phyloP scores from a whole-genome alignment of 768 basidiomycete species.

The Suillus brevipes region DNA sequence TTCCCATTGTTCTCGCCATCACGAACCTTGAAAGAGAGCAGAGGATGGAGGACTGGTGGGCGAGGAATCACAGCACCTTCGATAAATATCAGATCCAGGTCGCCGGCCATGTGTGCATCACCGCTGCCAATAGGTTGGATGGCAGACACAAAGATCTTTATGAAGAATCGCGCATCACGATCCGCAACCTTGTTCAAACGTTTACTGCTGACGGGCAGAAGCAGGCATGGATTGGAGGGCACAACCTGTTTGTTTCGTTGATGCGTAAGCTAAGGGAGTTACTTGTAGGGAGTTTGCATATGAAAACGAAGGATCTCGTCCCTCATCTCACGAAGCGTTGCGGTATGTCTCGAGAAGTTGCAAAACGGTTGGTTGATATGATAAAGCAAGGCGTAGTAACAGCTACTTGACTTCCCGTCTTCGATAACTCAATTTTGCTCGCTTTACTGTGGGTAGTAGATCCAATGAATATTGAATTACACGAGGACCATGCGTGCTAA shows the following conservation, averaged over 20 bases:
- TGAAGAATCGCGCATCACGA: slow-evolving; percentile 29
- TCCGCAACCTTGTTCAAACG: slow-evolving; percentile 24
- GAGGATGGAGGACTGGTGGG: slow-evolving; percentile 38
- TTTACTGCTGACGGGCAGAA: no score
- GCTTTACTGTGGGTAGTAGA: neutral
- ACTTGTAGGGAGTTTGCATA: slow-evolving; percentile 9
- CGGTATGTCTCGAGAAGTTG: slow-evolving; percentile 27
- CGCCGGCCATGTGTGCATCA: slow-evolving; percentile 40
- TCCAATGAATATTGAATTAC: neutral
- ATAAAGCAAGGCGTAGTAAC: slow-evolving; percentile 17
- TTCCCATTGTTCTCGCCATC: slow-evolving; percentile 28
- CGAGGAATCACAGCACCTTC: slow-evolving; percentile 20
- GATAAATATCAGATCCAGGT: slow-evolving; percentile 20
- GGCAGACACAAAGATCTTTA: slow-evolving; percentile 30
- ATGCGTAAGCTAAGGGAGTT: slow-evolving; percentile 15
- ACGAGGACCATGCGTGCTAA: no score
- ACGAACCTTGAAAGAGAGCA: slow-evolving; percentile 30
- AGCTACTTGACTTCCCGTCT: neutral
- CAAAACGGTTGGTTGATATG: slow-evolving; percentile 21
- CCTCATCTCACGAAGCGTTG: slow-evolving; percentile 24
- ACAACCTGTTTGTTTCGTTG: slow-evolving; percentile 19
- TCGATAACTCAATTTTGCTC: neutral
- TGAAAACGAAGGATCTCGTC: slow-evolving; percentile 19
- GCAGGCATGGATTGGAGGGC: slow-evolving; percentile 9
- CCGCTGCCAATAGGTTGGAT: slow-evolving; percentile 31